phyloP scores from a whole-genome alignment of 2,329 filamentous ascomycete species.

The Colletotrichum tanaceti region DNA sequence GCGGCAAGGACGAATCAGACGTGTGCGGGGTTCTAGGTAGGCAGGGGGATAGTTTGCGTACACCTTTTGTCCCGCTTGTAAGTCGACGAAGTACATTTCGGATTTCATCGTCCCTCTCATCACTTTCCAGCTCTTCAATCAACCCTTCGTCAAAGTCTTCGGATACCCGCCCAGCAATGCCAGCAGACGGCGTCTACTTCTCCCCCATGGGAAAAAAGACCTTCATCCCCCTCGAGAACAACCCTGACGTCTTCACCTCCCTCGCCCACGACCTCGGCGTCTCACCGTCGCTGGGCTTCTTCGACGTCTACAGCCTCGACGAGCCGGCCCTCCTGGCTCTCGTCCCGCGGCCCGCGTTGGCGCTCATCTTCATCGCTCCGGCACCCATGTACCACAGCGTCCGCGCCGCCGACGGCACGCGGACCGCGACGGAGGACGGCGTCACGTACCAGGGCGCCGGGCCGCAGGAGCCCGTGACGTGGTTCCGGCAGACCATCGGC shows the following conservation, averaged over 20 bases:
- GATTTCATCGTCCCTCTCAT: background rate
- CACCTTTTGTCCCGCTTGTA: constrained; percentile 5
- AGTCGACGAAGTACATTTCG: constrained; percentile 1
- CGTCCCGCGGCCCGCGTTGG: constrained; percentile 80
- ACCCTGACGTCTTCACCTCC: constrained; percentile 81
- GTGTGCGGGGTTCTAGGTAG: constrained; percentile 25
- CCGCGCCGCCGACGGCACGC: constrained; percentile 43
- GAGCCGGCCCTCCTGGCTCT: constrained; percentile 80
- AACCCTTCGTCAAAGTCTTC: too few relatives aligned
- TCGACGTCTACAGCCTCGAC: constrained; percentile 85
- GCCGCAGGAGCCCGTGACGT: constrained; percentile 73
- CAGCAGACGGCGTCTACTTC: constrained; percentile 44
- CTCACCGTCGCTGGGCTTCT: constrained; percentile 74
- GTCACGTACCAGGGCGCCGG: constrained; percentile 49
- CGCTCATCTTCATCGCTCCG: constrained; percentile 84
- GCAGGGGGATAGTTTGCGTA: constrained; percentile 30
- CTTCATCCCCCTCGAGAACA: constrained; percentile 63
- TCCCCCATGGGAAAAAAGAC: constrained; percentile 49
- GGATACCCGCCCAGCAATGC: constrained; percentile 43
- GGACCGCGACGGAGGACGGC: constrained; percentile 41
- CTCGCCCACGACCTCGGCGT: constrained; percentile 79
- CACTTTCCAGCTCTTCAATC: too few relatives aligned
- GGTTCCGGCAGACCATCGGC: constrained; percentile 88
- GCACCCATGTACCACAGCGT: constrained; percentile 61
- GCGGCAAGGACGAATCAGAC: background rate